Evolutionary conservation across 2,329 filamentous ascomycete species (phyloP), one percentile per base, ranked within the genome.

Genomic region (Rachicladosporium sp.): DNA sequence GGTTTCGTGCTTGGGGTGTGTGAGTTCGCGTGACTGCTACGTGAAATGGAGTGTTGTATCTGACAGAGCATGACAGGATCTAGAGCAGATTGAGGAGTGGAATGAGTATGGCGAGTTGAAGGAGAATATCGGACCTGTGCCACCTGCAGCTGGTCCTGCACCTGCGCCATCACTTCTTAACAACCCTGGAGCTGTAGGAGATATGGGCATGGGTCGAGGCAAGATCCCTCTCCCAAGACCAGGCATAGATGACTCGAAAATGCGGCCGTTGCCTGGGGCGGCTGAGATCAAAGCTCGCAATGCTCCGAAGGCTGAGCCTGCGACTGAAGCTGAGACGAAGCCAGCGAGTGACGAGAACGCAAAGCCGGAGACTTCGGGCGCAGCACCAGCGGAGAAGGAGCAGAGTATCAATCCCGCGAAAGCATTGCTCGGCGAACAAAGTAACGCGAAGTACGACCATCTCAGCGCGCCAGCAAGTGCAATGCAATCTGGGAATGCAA

Each of bases 71-170:
- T 23, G 46, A 31, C 48, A 95, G 88, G 91, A 95, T 59, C 73
- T 95, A 36, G 82, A 89, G 47, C 81, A 96, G 62, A 78, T 96
- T 47, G 91, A 98, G 64, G 91, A 98, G 59, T 96, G 89, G 91
- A 98, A 98, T 67, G 91, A 98, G 61, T 95, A 93, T 63, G 87
- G 87, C 63, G 89, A 96, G 65, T 74, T 98, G 45, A 86, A 87
- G 61, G 77, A 89, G 63, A 82, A 89, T 53, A 77, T 96, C 52
- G 70, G 69, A 33, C 63, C 57, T 69, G 73, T 63, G 58, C 51
- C 51, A 4, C 38, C 52, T 8, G 40, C 38, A 12, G 52, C 51
- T 21, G 51, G 47, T 10, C 52, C 47, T 33, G 42, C 43, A 31
- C 36, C 23, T n/a, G 23, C 23, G 23, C 23, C 23, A 27, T 27